A percentile compares a stretch with the other conserved stretches of the same genome.
These are phyloP conservation scores for Lichtheimia corymbifera DNA, from an alignment of 371 early-diverging fungal genomes.

Conservation along the genomic window DNA sequence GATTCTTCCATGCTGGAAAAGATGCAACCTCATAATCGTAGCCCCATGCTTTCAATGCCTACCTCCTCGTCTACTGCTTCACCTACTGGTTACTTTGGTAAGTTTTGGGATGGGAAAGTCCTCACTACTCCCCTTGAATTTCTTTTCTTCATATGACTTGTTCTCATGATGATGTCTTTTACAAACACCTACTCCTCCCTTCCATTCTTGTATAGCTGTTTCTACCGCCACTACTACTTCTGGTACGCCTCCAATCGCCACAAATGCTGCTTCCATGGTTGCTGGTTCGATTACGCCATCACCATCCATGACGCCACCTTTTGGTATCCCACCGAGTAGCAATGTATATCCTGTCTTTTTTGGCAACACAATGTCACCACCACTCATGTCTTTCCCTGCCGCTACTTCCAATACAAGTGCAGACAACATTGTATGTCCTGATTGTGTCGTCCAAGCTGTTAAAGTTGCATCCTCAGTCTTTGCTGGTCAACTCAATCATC, in stretches of 20 bases:
- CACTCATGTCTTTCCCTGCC: conserved; percentile 31
- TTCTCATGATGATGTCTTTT: conserved; percentile 8
- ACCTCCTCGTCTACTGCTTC: conserved; percentile 15
- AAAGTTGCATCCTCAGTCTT: conserved; percentile 53
- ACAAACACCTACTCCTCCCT: neutral
- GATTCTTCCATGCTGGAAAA: conserved; percentile 39
- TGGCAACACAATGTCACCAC: conserved; percentile 20
- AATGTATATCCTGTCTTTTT: conserved; percentile 38
- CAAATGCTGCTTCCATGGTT: neutral
- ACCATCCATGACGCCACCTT: conserved; percentile 27
- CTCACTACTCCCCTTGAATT: too few species aligned
- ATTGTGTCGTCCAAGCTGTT: conserved; percentile 49
- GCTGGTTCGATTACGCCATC: neutral
- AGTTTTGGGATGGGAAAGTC: neutral
- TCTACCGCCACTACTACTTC: conserved; percentile 7
- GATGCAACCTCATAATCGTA: conserved; percentile 29
- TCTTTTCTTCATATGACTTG: too few species aligned
- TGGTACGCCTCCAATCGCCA: conserved; percentile 2
- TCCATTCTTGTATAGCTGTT: conserved; percentile 6
- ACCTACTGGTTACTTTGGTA: conserved; percentile 33
- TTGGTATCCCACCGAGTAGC: conserved; percentile 33
- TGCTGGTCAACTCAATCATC: conserved; percentile 43
- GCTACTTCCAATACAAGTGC: conserved; percentile 27
- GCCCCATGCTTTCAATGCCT: conserved; percentile 20
- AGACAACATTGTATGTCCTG: conserved; percentile 45